phyloP scores from a whole-genome alignment of 306 rosid species.

The Lathyrus sativus region DNA sequence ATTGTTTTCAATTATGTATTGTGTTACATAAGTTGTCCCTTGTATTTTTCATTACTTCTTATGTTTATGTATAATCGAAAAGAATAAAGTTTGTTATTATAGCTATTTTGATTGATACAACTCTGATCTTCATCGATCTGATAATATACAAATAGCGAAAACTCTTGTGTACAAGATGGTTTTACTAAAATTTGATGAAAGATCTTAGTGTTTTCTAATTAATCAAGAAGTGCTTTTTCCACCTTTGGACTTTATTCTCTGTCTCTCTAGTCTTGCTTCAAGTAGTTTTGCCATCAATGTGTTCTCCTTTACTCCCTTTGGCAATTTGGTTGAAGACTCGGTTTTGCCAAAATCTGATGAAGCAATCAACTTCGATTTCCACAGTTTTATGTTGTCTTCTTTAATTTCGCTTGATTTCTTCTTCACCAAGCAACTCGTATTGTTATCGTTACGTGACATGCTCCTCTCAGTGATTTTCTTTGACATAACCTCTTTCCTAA shows the following conservation, averaged over 20 bases:
- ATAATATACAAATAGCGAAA: conserved; percentile 18
- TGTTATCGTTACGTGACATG: conserved; percentile 39
- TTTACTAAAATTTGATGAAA: conserved; percentile 25
- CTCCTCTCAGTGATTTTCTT: too few relatives aligned
- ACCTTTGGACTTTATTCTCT: conserved; percentile 46
- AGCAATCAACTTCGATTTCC: conserved; percentile 49
- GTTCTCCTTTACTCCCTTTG: conserved; percentile 63
- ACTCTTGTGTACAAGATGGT: conserved; percentile 42
- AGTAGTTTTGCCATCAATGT: conserved; percentile 81
- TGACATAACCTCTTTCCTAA: conserved; percentile 25
- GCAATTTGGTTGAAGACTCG: conserved; percentile 54
- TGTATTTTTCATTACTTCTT: conserved; percentile 18
- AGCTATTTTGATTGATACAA: conserved; percentile 5
- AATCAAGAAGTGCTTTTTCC: conserved; percentile 40
- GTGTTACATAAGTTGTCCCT: background rate
- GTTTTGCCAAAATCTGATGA: conserved; percentile 48
- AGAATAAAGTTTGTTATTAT: conserved; percentile 16
- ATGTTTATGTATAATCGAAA: background rate
- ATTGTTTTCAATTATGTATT: conserved; percentile 26
- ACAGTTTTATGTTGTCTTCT: conserved; percentile 48
- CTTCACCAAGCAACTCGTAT: conserved; percentile 37
- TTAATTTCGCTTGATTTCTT: conserved; percentile 39
- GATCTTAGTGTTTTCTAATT: conserved; percentile 18
- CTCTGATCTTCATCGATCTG: background rate
- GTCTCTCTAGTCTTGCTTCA: conserved; percentile 78